Base-by-base conservation (phyloP, 2,329 filamentous ascomycete species). In the Pestalotiopsis sp. region DNA sequence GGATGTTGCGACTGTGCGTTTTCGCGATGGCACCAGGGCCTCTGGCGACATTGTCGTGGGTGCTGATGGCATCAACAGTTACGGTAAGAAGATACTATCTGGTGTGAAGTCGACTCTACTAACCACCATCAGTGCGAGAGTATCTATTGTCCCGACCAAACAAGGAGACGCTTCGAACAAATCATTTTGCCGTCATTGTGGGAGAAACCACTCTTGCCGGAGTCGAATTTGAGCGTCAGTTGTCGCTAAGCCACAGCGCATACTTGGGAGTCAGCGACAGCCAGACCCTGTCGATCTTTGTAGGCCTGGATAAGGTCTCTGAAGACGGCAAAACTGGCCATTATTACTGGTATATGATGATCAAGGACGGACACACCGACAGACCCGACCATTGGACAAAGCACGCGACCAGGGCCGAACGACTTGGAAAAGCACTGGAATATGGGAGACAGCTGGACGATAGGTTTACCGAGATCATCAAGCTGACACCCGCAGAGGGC, bases 321-420 rank as follows among this genome's bases (percentile, higher is more conserved):
- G 60, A 71, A 0, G 70, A 69, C 61, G 72, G 73, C 1, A 67
- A 65, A 13, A 66, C 65, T 4, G 77, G 69, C 20, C 64, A 70
- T 59, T 77, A 73, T 65, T 79, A 79, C 71, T 79, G 76, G 74
- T 68, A 73, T 49, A 38, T 75, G 23, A 69, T 71, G 57, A 66
- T 69, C 65, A 65, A 67, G 12, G 75, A 74, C 64, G 64, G 66
- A 64, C 67, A 66, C 4, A 73, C 73, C 6, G 71, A 78, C 75
- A 70, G 74, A 73, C 14, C 70, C 69, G 55, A 75, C 79, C 45
- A 82, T 79, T 66, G 79, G 84, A 75, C 79, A 13, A 64, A 27
- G 23, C 62, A 64, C 39, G 62, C 62, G 11, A 20, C 62, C n/a
- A 23, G 13, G 5, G 39, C 20, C 3, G 62, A 64, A n/a, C 38